These are phyloP conservation scores for Paraglomus brasilianum DNA, from an alignment of 192 early-diverging fungal species.

Conservation along the genomic window DNA sequence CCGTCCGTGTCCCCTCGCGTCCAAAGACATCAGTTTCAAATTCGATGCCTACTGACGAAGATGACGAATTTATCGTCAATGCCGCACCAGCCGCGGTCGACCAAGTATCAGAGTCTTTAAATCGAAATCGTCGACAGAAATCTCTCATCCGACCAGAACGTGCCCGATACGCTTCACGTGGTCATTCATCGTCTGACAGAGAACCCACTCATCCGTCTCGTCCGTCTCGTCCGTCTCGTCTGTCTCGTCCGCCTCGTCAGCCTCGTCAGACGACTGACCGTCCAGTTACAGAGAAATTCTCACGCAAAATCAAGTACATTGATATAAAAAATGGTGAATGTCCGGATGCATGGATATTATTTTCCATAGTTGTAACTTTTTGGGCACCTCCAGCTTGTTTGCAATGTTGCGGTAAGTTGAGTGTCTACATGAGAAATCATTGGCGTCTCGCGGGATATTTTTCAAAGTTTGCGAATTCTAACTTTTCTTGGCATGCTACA, in stretches of 20 bases:
- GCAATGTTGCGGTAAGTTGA: slow-evolving; percentile 1
- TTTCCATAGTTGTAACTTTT: slow-evolving; percentile 13
- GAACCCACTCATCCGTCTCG: too few species aligned
- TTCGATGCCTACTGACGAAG: too few species aligned
- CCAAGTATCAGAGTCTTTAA: too few species aligned
- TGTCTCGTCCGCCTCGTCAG: too few species aligned
- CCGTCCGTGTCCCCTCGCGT: too few species aligned
- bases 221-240: too few species aligned
- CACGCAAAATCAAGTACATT: slow-evolving; percentile 37
- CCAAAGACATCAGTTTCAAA: too few species aligned
- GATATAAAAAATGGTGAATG: slow-evolving; percentile 35
- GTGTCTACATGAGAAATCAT: background rate
- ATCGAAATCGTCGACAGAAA: slow-evolving; percentile 54
- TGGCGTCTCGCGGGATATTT: background rate
- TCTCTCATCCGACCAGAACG: slow-evolving; percentile 71
- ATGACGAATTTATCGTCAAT: too few species aligned
- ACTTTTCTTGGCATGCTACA: background rate
- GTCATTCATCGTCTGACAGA: too few species aligned
- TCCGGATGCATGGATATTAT: background rate
- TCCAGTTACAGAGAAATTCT: too few species aligned
- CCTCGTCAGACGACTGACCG: too few species aligned
- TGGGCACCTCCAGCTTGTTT: slow-evolving; percentile 5
- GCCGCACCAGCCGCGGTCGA: too few species aligned
- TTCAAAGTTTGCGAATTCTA: background rate
- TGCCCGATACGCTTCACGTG: slow-evolving; percentile 48